These are phyloP conservation scores for Vaccinium corymbosum DNA, from an alignment of 148 eudicot genomes.

Conservation along the genomic window DNA sequence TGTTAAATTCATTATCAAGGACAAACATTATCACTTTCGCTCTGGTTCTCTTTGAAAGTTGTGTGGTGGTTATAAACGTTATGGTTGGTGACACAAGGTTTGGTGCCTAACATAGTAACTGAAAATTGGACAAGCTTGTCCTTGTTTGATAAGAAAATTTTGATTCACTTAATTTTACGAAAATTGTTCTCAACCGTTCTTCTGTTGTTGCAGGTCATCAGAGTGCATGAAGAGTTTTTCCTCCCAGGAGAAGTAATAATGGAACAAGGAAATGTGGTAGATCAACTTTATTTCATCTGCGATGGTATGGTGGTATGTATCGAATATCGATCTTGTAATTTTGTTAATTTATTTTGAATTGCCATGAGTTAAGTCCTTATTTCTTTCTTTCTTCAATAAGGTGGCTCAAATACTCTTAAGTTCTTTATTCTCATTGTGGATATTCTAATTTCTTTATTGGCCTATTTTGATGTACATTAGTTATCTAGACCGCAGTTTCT, in stretches of 20 bases:
- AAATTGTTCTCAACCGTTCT: not conserved
- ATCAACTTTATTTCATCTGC: conserved; percentile 93
- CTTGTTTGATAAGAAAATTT: not conserved
- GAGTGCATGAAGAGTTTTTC: conserved; percentile 88
- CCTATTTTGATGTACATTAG: not conserved
- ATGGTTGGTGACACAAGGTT: not conserved
- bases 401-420: not conserved
- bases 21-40: not conserved
- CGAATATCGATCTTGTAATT: not conserved
- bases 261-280: conserved; percentile 89
- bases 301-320: conserved; percentile 69
- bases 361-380: not conserved
- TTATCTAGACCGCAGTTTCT: not conserved
- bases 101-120: not conserved
- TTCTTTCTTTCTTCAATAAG: not conserved
- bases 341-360: not conserved
- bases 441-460: not conserved
- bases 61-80: not conserved
- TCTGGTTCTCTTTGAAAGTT: not conserved
- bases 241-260: conserved; percentile 93
- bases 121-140: not conserved
- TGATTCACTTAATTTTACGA: not conserved
- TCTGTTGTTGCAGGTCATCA: conserved; percentile 52
- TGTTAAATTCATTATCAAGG: not conserved
- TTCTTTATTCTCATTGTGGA: not conserved